These are phyloP conservation scores for Clarireedia monteithiana DNA, from an alignment of 2,329 filamentous ascomycete species.

Conservation along the genomic window DNA sequence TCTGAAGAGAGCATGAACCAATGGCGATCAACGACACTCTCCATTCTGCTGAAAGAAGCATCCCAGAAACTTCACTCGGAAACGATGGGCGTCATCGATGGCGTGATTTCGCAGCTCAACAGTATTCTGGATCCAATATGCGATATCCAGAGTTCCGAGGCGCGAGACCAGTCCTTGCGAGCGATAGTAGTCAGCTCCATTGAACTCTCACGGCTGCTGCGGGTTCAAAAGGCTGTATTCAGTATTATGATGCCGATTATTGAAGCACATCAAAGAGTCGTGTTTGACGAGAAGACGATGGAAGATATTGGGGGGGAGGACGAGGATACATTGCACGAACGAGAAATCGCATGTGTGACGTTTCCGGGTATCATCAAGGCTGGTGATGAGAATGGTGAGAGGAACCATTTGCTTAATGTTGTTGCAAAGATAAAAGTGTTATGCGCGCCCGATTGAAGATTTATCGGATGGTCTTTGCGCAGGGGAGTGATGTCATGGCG, in stretches of 20 bases:
- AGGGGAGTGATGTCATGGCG: background rate
- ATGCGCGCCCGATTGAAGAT: constrained; percentile 33
- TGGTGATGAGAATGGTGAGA: constrained; percentile 56
- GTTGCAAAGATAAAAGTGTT: constrained; percentile 60
- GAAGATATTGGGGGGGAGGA: constrained; percentile 57
- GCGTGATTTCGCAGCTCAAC: constrained; percentile 40
- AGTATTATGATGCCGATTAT: constrained; percentile 46
- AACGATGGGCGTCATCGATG: constrained; percentile 36
- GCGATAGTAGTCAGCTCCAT: constrained; percentile 45
- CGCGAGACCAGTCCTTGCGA: constrained; percentile 46
- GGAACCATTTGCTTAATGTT: constrained; percentile 53
- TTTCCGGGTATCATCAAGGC: constrained; percentile 58
- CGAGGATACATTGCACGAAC: constrained; percentile 43
- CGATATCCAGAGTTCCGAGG: constrained; percentile 24
- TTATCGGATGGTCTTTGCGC: background rate
- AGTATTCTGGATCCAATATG: constrained; percentile 42
- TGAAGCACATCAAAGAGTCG: constrained; percentile 41
- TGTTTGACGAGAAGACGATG: constrained; percentile 54
- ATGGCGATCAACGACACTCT: constrained; percentile 59
- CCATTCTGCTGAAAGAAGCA: constrained; percentile 48
- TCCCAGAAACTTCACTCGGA: constrained; percentile 38
- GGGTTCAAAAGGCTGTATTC: constrained; percentile 52
- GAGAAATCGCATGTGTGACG: constrained; percentile 53
- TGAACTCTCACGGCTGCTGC: constrained; percentile 48
- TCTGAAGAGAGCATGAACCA: constrained; percentile 51